Evolutionary conservation across 2,329 filamentous ascomycete species (phyloP).

Genomic region (Ilyonectria mors-panacis): DNA sequence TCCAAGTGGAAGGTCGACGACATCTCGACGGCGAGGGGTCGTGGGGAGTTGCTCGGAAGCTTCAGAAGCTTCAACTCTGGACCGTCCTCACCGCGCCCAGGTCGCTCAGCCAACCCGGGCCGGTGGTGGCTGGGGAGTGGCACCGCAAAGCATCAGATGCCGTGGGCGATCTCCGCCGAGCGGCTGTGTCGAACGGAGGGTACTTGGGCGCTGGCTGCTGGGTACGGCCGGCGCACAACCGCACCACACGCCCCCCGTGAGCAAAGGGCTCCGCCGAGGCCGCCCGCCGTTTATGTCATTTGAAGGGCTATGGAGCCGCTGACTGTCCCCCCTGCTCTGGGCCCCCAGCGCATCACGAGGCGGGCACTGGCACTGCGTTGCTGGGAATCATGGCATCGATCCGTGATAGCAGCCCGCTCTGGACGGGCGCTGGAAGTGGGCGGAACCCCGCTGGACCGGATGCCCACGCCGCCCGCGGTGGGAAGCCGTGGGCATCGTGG

Average conservation of each 20-base stretch:
- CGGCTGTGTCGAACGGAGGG: slow-evolving; percentile 37
- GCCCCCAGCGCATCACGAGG: slow-evolving; percentile 31
- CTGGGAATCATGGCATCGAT: slow-evolving; percentile 20
- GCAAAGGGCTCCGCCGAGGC: slow-evolving; percentile 41
- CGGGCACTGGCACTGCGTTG: slow-evolving; percentile 29
- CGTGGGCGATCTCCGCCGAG: slow-evolving; percentile 41
- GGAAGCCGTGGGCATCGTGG: slow-evolving; percentile 2
- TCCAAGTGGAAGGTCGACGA: neutral
- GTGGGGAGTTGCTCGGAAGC: slow-evolving; percentile 7
- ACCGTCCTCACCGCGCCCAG: slow-evolving; percentile 8
- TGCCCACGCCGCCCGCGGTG: slow-evolving; percentile 6
- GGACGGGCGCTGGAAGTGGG: neutral
- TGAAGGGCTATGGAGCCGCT: slow-evolving; percentile 15
- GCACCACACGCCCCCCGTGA: slow-evolving; percentile 33
- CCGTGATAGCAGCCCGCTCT: slow-evolving; percentile 18
- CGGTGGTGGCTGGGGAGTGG: slow-evolving; percentile 40
- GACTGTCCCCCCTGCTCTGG: slow-evolving; percentile 19
- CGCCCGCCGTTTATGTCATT: slow-evolving; percentile 43
- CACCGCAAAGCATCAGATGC: slow-evolving; percentile 37
- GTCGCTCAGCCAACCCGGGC: slow-evolving; percentile 45
- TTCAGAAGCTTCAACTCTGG: slow-evolving; percentile 27
- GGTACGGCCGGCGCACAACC: neutral
- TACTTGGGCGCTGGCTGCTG: slow-evolving; percentile 18
- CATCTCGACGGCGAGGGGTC: slow-evolving; percentile 15
- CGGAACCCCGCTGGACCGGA: slow-evolving; percentile 33